A percentile compares a stretch with the other conserved stretches of the same genome.
Evolutionary conservation across 164 flowering plant species (phyloP).

Genomic region (Akebia trifoliata): DNA sequence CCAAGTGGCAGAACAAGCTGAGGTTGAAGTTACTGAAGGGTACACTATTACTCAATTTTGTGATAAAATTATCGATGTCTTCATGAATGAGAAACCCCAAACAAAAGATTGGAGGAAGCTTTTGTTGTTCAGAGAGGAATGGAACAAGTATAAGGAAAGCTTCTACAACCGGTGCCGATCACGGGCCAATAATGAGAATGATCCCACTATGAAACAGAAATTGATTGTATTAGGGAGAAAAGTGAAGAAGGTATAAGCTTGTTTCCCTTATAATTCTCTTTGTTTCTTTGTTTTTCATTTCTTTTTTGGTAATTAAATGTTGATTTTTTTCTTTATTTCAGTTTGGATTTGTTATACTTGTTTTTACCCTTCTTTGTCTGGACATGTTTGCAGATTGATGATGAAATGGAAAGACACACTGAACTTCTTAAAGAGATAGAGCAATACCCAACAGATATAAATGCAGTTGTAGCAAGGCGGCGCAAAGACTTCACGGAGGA

Average conservation of each 20-base stretch:
- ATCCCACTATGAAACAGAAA: slow-evolving; percentile 48
- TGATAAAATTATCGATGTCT: slow-evolving; percentile 79
- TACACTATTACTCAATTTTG: slow-evolving; percentile 76
- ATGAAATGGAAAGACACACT: slow-evolving; percentile 71
- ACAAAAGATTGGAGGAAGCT: slow-evolving; percentile 79
- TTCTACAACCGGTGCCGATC: slow-evolving; percentile 61
- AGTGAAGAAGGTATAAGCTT: slow-evolving; percentile 65
- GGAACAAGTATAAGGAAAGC: slow-evolving; percentile 70
- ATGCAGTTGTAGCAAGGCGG: slow-evolving; percentile 62
- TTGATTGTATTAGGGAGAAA: slow-evolving; percentile 41
- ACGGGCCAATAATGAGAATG: slow-evolving; percentile 57
- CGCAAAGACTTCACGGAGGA: slow-evolving; percentile 83
- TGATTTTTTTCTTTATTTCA: background rate
- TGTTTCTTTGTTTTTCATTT: background rate
- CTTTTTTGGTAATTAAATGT: background rate
- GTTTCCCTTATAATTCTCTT: background rate
- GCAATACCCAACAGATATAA: slow-evolving; percentile 64
- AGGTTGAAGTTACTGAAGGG: slow-evolving; percentile 69
- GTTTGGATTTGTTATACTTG: background rate
- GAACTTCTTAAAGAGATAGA: slow-evolving; percentile 79
- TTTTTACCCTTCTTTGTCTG: slow-evolving; percentile 13
- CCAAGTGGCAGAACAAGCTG: slow-evolving; percentile 42
- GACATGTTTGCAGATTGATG: slow-evolving; percentile 72
- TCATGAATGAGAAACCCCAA: slow-evolving; percentile 74
- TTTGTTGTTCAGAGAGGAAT: slow-evolving; percentile 79